These are phyloP conservation scores for Fistulinella cinereoalba DNA, from an alignment of 1,284 basidiomycete genomes.

Conservation along the genomic window DNA sequence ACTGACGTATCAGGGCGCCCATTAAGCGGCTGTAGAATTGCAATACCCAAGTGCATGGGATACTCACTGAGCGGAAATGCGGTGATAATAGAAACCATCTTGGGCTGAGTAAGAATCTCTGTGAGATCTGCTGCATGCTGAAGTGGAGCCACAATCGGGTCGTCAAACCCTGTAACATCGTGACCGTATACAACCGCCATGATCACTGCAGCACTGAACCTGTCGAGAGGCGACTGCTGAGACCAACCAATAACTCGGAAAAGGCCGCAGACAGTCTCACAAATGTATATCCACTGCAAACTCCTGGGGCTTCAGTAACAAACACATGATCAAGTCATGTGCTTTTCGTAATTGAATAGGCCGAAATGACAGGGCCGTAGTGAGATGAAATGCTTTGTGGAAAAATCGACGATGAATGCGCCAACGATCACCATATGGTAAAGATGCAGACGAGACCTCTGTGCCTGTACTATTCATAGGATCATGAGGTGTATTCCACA, in stretches of 20 bases:
- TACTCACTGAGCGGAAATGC: conserved; percentile 21
- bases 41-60: not conserved
- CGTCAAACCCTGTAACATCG: conserved; percentile 8
- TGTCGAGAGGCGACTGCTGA: conserved; percentile 3
- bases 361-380: conserved; percentile 17
- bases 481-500: not conserved
- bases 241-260: no score
- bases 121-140: conserved; percentile 8
- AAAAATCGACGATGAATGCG: conserved; percentile 29
- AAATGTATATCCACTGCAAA: conserved; percentile 16
- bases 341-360: conserved; percentile 21
- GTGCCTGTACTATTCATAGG: conserved; percentile 15
- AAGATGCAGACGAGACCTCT: conserved; percentile 21
- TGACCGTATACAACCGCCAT: conserved; percentile 30
- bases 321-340: conserved; percentile 17
- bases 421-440: no score
- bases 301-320: conserved; percentile 4
- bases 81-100: conserved; percentile 15
- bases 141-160: conserved; percentile 19
- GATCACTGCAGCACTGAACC: conserved; percentile 19
- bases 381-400: conserved; percentile 22
- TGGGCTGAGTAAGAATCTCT: conserved; percentile 15
- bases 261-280: conserved; percentile 8
- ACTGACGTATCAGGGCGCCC: conserved; percentile 7
- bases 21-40: not conserved